phyloP scores from a whole-genome alignment of 805 yeast species.

The Isabelozyma rhagii region DNA sequence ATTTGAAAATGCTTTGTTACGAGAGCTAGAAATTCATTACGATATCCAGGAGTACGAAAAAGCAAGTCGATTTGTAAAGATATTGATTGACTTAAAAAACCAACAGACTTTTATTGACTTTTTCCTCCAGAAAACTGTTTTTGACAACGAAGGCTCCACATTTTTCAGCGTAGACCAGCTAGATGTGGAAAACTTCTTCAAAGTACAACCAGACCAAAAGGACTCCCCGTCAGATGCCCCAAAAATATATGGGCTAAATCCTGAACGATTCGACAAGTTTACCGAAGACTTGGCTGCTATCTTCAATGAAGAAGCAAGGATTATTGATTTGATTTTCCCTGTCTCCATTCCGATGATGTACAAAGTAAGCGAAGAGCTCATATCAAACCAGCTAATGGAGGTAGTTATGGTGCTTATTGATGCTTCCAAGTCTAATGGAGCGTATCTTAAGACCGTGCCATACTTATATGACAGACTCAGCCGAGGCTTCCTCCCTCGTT shows the following conservation, averaged over 20 bases:
- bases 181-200: slow-evolving; percentile 20
- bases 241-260: neutral
- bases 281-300: slow-evolving; percentile 25
- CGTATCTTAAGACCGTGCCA: slow-evolving; percentile 39
- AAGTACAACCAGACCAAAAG: neutral
- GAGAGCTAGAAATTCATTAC: slow-evolving; percentile 63
- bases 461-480: slow-evolving; percentile 30
- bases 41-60: slow-evolving; percentile 43
- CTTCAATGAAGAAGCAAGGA: slow-evolving; percentile 35
- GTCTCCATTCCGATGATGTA: slow-evolving; percentile 43
- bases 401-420: slow-evolving; percentile 24
- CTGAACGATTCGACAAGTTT: slow-evolving; percentile 19
- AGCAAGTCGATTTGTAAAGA: slow-evolving; percentile 32
- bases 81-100: slow-evolving; percentile 33
- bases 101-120: slow-evolving; percentile 43
- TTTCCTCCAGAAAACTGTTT: slow-evolving; percentile 40
- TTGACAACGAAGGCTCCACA: slow-evolving; percentile 31
- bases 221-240: neutral
- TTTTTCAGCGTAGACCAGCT: slow-evolving; percentile 28
- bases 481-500: slow-evolving; percentile 18
- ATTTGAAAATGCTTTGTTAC: slow-evolving; percentile 66
- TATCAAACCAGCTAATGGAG: slow-evolving; percentile 37
- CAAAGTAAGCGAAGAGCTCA: slow-evolving; percentile 46
- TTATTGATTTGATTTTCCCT: slow-evolving; percentile 45
- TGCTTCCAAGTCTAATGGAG: slow-evolving; percentile 19